Conservation (phyloP, 192 early-diverging fungal genomes). For the Chytriomyces confervae region DNA sequence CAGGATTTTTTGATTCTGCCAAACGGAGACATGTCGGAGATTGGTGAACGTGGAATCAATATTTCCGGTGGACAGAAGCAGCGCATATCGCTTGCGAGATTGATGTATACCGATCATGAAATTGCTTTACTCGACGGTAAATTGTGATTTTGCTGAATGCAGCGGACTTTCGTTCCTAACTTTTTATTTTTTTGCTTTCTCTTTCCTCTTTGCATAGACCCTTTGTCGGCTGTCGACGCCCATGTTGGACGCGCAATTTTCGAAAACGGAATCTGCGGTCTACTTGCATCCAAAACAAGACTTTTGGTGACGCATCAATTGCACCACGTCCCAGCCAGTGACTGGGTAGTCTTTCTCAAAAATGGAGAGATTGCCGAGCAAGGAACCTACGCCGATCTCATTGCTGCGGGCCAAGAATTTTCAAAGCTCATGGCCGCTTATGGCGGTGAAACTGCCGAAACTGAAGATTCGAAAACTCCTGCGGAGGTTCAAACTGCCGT, state of each 20-base stretch:
- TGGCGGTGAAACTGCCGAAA: slow-evolving; percentile 64
- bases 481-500: slow-evolving; percentile 27
- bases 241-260: slow-evolving; percentile 69
- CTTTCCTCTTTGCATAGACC: slow-evolving; percentile 50
- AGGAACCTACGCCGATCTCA: slow-evolving; percentile 67
- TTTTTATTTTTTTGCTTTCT: not conserved
- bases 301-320: slow-evolving; percentile 77
- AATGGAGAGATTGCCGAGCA: slow-evolving; percentile 73
- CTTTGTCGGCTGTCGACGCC: slow-evolving; percentile 88
- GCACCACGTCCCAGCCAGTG: slow-evolving; percentile 71
- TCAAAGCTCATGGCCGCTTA: slow-evolving; percentile 61
- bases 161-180: not conserved
- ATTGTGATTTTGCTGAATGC: slow-evolving; percentile 24
- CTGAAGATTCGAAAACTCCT: slow-evolving; percentile 46
- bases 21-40: slow-evolving; percentile 65
- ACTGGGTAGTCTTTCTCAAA: slow-evolving; percentile 74
- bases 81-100: slow-evolving; percentile 79
- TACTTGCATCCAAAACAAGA: slow-evolving; percentile 74
- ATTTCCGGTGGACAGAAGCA: slow-evolving; percentile 72
- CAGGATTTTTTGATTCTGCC: slow-evolving; percentile 68
- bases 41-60: slow-evolving; percentile 59
- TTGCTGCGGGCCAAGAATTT: slow-evolving; percentile 65
- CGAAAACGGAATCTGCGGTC: slow-evolving; percentile 70
- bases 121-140: slow-evolving; percentile 82
- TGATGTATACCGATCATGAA: slow-evolving; percentile 75